Percentiles rank a stretch among this genome's conserved stretches.
These are phyloP conservation scores for Chytriomyces hyalinus DNA, from an alignment of 192 early-diverging fungal species.

Conservation along the genomic window DNA sequence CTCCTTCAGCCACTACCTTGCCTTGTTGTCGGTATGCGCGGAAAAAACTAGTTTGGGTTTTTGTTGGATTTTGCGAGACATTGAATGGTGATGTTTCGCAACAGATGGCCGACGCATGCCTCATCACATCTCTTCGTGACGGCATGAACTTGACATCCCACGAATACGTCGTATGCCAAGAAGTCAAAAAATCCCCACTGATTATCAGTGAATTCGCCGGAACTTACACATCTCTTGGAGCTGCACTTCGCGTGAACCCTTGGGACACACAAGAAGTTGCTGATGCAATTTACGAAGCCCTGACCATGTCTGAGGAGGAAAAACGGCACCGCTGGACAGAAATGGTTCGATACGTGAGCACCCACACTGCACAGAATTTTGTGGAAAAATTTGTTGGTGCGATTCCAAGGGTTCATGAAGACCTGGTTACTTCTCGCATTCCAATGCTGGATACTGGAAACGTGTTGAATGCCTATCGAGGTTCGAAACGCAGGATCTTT, in stretches of 20 bases:
- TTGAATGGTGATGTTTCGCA: neutral
- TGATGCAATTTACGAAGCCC: constrained; percentile 85
- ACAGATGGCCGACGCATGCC: constrained; percentile 63
- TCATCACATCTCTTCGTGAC: constrained; percentile 61
- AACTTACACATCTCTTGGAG: constrained; percentile 61
- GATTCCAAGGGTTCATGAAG: constrained; percentile 46
- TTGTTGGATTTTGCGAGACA: constrained; percentile 17
- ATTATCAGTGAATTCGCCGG: constrained; percentile 68
- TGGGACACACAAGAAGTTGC: constrained; percentile 77
- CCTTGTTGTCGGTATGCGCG: constrained; percentile 47
- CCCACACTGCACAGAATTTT: constrained; percentile 45
- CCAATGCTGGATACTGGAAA: constrained; percentile 41
- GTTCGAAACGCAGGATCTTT: constrained; percentile 44
- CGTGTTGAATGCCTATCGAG: constrained; percentile 38
- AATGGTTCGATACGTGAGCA: constrained; percentile 26
- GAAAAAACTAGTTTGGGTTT: neutral
- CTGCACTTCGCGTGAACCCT: constrained; percentile 62
- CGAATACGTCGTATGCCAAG: constrained; percentile 64
- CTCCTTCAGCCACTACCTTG: constrained; percentile 58
- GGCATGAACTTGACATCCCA: constrained; percentile 69
- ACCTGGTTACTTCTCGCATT: constrained; percentile 47
- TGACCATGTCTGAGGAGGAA: constrained; percentile 85
- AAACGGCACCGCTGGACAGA: constrained; percentile 56
- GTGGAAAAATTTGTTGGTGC: constrained; percentile 55
- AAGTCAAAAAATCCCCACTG: constrained; percentile 54